Conservation (phyloP, 1,284 basidiomycete genomes). For the Ganoderma sinense region DNA sequence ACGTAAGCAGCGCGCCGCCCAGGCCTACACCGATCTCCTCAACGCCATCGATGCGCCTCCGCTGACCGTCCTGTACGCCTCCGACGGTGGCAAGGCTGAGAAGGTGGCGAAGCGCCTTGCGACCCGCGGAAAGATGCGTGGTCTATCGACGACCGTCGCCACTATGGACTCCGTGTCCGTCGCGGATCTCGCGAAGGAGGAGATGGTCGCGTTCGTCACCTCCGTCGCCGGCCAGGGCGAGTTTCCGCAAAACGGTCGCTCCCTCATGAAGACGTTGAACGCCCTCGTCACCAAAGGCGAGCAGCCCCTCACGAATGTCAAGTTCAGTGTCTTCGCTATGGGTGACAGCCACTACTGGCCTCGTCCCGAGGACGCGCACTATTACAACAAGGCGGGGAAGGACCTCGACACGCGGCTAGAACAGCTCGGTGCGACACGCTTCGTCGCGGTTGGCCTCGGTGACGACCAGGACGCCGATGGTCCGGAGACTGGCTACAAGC, state of each 20-base stretch:
- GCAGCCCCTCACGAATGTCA: constrained; percentile 65
- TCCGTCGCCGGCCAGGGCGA: constrained; percentile 99
- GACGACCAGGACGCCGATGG: constrained; percentile 99
- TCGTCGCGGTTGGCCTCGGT: constrained; percentile 84
- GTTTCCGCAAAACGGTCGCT: constrained; percentile 95
- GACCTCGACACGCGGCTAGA: constrained; percentile 86
- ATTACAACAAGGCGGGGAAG: constrained; percentile 97
- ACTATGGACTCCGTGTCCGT: constrained; percentile 84
- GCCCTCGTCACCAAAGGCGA: constrained; percentile 68
- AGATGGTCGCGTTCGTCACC: constrained; percentile 89
- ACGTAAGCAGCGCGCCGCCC: constrained; percentile 84
- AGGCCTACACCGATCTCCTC: constrained; percentile 88
- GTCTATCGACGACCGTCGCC: constrained; percentile 78
- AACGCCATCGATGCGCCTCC: constrained; percentile 91
- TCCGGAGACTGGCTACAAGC: constrained; percentile 94
- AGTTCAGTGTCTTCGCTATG: constrained; percentile 91
- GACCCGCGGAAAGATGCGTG: constrained; percentile 85
- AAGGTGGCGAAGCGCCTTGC: constrained; percentile 94
- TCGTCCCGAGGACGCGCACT: constrained; percentile 93
- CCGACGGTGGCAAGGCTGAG: constrained; percentile 94
- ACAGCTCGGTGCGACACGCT: constrained; percentile 78
- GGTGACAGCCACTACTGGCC: constrained; percentile 99
- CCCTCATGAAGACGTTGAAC: constrained; percentile 88
- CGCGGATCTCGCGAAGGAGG: constrained; percentile 77
- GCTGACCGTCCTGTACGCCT: constrained; percentile 89